phyloP scores from a whole-genome alignment of 2,329 filamentous ascomycete species.

The Diaporthe vexans region DNA sequence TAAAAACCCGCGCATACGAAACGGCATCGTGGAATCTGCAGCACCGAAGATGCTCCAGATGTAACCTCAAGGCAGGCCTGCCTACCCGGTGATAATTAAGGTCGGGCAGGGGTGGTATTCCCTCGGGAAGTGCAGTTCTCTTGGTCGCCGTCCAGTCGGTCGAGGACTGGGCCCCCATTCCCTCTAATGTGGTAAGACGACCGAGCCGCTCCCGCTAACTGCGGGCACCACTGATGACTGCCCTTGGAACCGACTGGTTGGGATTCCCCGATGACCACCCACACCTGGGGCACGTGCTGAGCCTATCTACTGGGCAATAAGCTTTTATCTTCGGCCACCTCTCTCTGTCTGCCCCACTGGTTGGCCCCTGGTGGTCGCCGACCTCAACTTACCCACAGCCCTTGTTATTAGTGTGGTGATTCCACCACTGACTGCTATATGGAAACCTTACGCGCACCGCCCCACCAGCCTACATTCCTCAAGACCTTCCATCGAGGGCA shows the following conservation, averaged over 20 bases:
- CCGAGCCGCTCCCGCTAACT: slow-evolving; percentile 2
- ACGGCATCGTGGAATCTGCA: slow-evolving; percentile 25
- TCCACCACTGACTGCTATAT: background rate
- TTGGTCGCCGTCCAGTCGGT: slow-evolving; percentile 29
- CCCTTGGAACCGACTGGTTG: slow-evolving; percentile 2
- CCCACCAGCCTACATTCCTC: background rate
- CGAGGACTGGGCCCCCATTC: background rate
- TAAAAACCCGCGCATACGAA: background rate
- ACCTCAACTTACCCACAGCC: background rate
- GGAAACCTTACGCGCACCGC: background rate
- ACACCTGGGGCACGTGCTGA: background rate
- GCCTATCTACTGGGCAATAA: background rate
- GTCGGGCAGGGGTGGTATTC: background rate
- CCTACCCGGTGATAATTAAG: background rate
- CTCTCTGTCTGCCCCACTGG: background rate
- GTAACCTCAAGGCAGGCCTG: background rate
- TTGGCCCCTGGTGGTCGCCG: background rate
- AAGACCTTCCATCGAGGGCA: background rate
- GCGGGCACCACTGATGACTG: background rate
- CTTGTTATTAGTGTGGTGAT: background rate
- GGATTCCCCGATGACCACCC: slow-evolving; percentile 23
- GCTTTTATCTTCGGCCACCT: background rate
- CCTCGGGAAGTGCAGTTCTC: background rate
- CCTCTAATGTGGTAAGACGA: slow-evolving; percentile 13
- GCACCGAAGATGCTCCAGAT: background rate